phyloP scores from a whole-genome alignment of 352 stramenopile genomes.

The Phytophthora syringae region DNA sequence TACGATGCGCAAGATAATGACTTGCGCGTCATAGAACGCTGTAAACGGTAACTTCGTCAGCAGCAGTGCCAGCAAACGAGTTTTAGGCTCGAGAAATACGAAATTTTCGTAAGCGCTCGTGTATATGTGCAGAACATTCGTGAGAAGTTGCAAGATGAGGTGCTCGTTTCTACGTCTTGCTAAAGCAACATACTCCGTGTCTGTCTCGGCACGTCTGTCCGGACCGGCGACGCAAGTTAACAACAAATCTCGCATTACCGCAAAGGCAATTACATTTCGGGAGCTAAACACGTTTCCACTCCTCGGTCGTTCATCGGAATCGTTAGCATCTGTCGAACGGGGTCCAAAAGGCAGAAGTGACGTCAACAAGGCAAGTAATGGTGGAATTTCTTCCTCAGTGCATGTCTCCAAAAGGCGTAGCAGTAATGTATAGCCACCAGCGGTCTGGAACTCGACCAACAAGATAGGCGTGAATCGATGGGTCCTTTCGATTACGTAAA shows the following conservation, averaged over 20 bases:
- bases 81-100: conserved; percentile 71
- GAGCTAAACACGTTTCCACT: conserved; percentile 53
- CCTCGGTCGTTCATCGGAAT: conserved; percentile 45
- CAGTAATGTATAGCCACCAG: conserved; percentile 68
- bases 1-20: conserved; percentile 80
- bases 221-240: conserved; percentile 52
- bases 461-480: conserved; percentile 65
- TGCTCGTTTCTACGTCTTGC: conserved; percentile 43
- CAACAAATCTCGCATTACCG: conserved; percentile 70
- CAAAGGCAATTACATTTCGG: conserved; percentile 70
- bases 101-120: conserved; percentile 80
- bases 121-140: conserved; percentile 73
- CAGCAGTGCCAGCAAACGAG: conserved; percentile 69
- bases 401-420: conserved; percentile 47
- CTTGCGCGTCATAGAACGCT: conserved; percentile 56
- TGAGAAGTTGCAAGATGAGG: conserved; percentile 66
- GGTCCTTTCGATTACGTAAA: conserved; percentile 73
- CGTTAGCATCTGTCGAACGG: conserved; percentile 43
- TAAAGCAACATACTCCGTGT: conserved; percentile 1
- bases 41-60: conserved; percentile 70
- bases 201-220: conserved; percentile 7
- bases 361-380: conserved; percentile 59
- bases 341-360: conserved; percentile 66
- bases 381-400: conserved; percentile 47
- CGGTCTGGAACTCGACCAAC: conserved; percentile 69